Base-by-base conservation (phyloP, 1,139 yeast species). In the Sugiyamaella novakii region DNA sequence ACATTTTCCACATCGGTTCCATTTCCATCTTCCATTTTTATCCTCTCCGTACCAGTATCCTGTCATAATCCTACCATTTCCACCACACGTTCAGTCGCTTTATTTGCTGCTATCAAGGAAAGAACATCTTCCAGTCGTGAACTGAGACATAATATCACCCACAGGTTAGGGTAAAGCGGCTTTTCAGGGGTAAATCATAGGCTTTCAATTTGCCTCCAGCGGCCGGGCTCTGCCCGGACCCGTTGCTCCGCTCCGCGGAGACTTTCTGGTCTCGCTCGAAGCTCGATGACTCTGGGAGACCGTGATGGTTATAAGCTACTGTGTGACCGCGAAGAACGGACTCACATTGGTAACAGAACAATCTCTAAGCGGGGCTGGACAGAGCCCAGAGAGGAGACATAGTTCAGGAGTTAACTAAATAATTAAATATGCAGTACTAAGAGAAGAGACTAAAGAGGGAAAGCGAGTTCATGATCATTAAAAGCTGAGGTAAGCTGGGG, bases 231-330 rank as follows among this genome's bases (percentile, higher is more conserved):
- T 12, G 14, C 18, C 12, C 28, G n/a, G 29, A 3, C 39, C 4
- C 4, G 19, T 31, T n/a, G 27, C 6, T 35, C 39, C 18, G 34
- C 34, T 30, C 15, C 34, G 39, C 39, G 39, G 11, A 19, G 28
- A n/a, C n/a, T n/a, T n/a, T n/a, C n/a, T n/a, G n/a, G n/a, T n/a
- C n/a, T n/a, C n/a, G n/a, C n/a, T n/a, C n/a, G n/a, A n/a, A n/a
- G n/a, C n/a, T n/a, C n/a, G n/a, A n/a, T n/a, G n/a, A n/a, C n/a
- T n/a, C n/a, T n/a, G n/a, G n/a, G n/a, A n/a, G n/a, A n/a, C n/a
- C n/a, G n/a, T n/a, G n/a, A n/a, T n/a, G n/a, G n/a, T n/a, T n/a
- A n/a, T n/a, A n/a, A 24, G 8, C 27, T 10, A 5, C 27, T 10
- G 7, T 3, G 11, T 14, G 17, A 6, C 27, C 27, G 27, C 27